These are phyloP conservation scores for Calophaca sinica DNA, from an alignment of 306 rosid species.

Conservation along the genomic window DNA sequence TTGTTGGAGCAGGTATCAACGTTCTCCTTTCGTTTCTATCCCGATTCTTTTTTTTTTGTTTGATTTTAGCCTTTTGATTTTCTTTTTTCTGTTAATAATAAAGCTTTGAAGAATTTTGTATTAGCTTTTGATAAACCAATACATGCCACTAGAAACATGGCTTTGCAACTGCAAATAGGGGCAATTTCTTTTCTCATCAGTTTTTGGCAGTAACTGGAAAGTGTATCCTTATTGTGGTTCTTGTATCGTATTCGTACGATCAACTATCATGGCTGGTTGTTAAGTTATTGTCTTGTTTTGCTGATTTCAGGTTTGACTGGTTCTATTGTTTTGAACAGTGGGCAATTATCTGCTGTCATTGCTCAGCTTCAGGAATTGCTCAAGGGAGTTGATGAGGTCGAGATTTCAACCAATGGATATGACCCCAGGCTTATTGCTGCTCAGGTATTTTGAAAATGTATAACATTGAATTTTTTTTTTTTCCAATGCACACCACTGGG, in stretches of 20 bases:
- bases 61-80: not conserved
- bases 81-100: not conserved
- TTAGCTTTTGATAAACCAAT: not conserved
- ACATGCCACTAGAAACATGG: not conserved
- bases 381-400: conserved; percentile 65
- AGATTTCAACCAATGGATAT: conserved; percentile 57
- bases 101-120: not conserved
- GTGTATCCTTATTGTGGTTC: conserved; percentile 9
- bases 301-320: conserved; percentile 71
- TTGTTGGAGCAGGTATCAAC: conserved; percentile 78
- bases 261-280: not conserved
- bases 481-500: not conserved
- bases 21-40: not conserved
- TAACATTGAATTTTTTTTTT: not conserved
- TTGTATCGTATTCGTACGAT: not conserved
- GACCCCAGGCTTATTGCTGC: conserved; percentile 62
- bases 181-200: not conserved
- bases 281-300: not conserved
- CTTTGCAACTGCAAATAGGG: not conserved
- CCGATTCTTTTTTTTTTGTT: not conserved
- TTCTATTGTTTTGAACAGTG: conserved; percentile 73
- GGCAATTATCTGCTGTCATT: conserved; percentile 67
- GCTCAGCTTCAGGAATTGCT: conserved; percentile 75
- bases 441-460: conserved; percentile 57
- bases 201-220: conserved; percentile 2